Conservation (phyloP, 1,284 basidiomycete species). For the Moesziomyces aphidis region DNA sequence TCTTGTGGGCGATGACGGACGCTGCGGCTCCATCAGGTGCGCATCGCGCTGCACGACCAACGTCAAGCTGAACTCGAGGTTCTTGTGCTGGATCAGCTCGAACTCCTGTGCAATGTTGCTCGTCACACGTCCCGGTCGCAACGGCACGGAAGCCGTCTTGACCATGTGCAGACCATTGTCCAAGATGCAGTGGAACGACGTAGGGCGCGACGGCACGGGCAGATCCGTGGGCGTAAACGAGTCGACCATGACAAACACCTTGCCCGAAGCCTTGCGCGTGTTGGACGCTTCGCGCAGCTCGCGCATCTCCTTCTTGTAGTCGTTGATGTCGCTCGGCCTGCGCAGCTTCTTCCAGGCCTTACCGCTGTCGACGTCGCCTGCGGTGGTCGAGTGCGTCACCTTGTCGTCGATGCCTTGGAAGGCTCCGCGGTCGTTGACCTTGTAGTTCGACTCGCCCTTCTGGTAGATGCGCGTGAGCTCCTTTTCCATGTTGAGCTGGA, state of each 20-base stretch:
- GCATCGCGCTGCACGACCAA: constrained; percentile 60
- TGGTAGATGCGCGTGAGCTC: constrained; percentile 60
- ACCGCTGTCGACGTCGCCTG: constrained; percentile 83
- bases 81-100: constrained; percentile 71
- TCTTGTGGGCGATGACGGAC: constrained; percentile 27
- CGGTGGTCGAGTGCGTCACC: constrained; percentile 76
- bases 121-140: constrained; percentile 72
- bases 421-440: constrained; percentile 60
- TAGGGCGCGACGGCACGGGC: constrained; percentile 71
- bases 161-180: constrained; percentile 98
- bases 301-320: constrained; percentile 87
- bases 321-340: constrained; percentile 93
- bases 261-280: constrained; percentile 82
- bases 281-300: constrained; percentile 82
- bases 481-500: constrained; percentile 54
- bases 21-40: constrained; percentile 53
- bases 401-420: constrained; percentile 64
- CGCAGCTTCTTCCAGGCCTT: constrained; percentile 89
- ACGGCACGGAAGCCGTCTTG: constrained; percentile 82
- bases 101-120: constrained; percentile 90
- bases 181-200: constrained; percentile 85
- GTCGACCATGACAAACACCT: constrained; percentile 84
- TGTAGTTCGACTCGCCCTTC: constrained; percentile 71
- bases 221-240: constrained; percentile 61
- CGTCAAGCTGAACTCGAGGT: constrained; percentile 64